These are phyloP conservation scores for Hymenochaete sp. DNA, from an alignment of 1,284 basidiomycete genomes.

Conservation along the genomic window DNA sequence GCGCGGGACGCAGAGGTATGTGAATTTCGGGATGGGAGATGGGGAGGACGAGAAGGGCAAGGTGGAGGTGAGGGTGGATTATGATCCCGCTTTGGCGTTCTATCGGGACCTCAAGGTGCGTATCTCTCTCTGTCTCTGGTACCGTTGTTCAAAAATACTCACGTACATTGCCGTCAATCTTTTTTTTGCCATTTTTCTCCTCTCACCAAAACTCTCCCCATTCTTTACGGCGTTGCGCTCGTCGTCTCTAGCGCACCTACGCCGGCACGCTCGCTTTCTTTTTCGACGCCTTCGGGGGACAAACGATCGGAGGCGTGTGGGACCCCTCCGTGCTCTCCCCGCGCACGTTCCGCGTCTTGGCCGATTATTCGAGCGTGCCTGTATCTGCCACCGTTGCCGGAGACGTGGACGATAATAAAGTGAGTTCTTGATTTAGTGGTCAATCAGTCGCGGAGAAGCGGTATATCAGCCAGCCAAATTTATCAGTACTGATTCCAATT, in stretches of 20 bases:
- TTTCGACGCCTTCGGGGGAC: constrained; percentile 78
- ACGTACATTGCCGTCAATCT: too few relatives aligned
- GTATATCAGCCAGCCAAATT: too few relatives aligned
- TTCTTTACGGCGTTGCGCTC: constrained; percentile 3
- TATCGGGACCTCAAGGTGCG: constrained; percentile 65
- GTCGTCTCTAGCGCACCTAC: constrained; percentile 78
- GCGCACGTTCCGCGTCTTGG: constrained; percentile 72
- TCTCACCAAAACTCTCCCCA: too few relatives aligned
- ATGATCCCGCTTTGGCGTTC: constrained; percentile 72
- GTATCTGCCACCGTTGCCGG: too few relatives aligned
- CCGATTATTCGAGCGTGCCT: constrained; percentile 79
- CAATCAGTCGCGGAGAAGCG: constrained; percentile 27
- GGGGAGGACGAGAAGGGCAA: constrained; percentile 25
- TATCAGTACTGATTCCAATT: too few relatives aligned
- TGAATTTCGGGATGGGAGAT: constrained; percentile 32
- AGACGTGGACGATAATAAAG: too few relatives aligned
- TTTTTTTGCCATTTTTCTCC: too few relatives aligned
- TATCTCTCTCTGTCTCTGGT: constrained; percentile 4
- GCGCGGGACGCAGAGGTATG: constrained; percentile 36
- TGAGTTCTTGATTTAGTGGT: too few relatives aligned
- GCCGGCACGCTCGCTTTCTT: constrained; percentile 78
- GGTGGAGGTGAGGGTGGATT: constrained; percentile 56
- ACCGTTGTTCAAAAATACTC: constrained; percentile 12
- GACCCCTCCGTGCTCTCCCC: constrained; percentile 56
- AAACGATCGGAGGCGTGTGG: constrained; percentile 79